Evolutionary conservation across 2,329 filamentous ascomycete species (phyloP), one percentile per base, ranked within the genome.

Genomic region (Podosphaera xanthii): DNA sequence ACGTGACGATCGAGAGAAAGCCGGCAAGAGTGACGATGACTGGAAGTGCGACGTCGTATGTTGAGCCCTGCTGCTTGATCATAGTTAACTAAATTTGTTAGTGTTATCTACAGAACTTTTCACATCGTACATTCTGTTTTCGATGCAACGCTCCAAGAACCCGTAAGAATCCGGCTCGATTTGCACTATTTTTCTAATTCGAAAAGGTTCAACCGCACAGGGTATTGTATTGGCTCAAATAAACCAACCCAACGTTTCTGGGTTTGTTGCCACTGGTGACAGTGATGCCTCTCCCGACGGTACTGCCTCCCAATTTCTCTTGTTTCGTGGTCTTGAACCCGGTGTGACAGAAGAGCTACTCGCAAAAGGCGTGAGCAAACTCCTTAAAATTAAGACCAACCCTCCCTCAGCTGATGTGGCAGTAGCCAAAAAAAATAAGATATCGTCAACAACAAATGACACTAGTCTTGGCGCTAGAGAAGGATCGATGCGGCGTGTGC

Each of bases 401-500:
- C 65, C 69, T 12, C 62, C 69, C 8, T 72, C 64, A 71, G 72
- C 64, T 62, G 71, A 65, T 63, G 61, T 62, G 34, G 61, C 63
- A 34, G 48, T 59, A 12, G 44, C 58, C 3, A 72, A 71, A 54
- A 72, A 74, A 38, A 69, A 72, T 12, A 78, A 79, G 61, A 73
- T 79, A 3, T 71, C 74, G 12, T 79, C 77, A 3, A 79, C 77
- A 4, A 66, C 68, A 4, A 78, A 76, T 9, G 75, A 76, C 14
- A 73, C 79, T 44, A 69, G 65, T 49, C 59, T 69, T 1, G 87
- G 87, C 46, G 87, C 87, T 3, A 79, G 77, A 60, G 81, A 83
- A 38, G 82, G 83, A 30, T 87, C 86, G n/a, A 72, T 94, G 7
- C 80, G 84, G 62, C 81, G 87, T 58, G 81, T 92, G 1, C 79